These are phyloP conservation scores for Venturia carpophila DNA, from an alignment of 2,329 filamentous ascomycete genomes.

Conservation along the genomic window DNA sequence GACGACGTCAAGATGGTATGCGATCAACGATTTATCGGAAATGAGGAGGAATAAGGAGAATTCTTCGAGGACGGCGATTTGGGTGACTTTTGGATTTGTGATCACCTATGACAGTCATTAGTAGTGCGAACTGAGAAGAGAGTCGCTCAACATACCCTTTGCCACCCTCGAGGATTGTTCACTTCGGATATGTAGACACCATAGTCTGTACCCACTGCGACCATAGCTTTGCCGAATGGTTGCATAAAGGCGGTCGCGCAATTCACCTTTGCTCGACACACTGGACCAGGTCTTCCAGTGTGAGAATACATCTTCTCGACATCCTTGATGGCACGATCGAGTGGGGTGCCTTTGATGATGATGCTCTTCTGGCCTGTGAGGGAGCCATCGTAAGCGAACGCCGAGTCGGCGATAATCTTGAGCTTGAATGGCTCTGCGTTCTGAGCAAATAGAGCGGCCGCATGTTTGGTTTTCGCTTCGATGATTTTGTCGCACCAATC, in stretches of 20 bases:
- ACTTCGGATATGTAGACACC: conserved; percentile 87
- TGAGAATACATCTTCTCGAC: conserved; percentile 66
- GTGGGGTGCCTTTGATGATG: conserved; percentile 78
- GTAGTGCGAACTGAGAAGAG: conserved; percentile 19
- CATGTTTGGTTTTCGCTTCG: conserved; percentile 89
- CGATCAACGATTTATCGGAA: conserved; percentile 82
- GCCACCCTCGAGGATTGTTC: conserved; percentile 85
- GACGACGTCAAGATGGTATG: conserved; percentile 86
- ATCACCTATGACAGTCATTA: conserved; percentile 55
- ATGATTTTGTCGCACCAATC: conserved; percentile 94
- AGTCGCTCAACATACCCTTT: conserved; percentile 54
- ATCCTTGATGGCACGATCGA: conserved; percentile 84
- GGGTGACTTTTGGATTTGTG: conserved; percentile 68
- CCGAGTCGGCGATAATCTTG: conserved; percentile 83
- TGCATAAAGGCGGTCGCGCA: conserved; percentile 84
- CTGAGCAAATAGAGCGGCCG: conserved; percentile 77
- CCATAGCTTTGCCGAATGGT: conserved; percentile 74
- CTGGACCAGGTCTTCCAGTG: conserved; percentile 61
- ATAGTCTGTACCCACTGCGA: conserved; percentile 91
- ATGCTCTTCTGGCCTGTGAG: conserved; percentile 50
- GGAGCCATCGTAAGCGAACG: conserved; percentile 69
- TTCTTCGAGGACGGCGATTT: conserved; percentile 90
- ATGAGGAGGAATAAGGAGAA: conserved; percentile 90
- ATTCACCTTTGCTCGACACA: conserved; percentile 82
- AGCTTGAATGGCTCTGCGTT: conserved; percentile 94